Percentiles rank a stretch among this genome's conserved stretches.
Conservation (phyloP, 2,329 filamentous ascomycete genomes). For the Sphaerulina populicola region DNA sequence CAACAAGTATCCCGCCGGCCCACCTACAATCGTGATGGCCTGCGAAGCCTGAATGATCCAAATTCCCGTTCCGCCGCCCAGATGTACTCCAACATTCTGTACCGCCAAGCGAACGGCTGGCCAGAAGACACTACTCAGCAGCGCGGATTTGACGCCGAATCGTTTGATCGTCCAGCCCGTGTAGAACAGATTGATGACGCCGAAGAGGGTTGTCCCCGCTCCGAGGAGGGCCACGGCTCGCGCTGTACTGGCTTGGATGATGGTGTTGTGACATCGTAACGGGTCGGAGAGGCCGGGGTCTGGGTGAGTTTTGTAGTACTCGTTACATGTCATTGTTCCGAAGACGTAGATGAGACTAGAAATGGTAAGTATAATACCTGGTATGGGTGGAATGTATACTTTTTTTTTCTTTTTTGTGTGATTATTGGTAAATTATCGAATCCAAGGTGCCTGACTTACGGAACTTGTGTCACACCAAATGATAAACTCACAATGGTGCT, state of each 20-base stretch:
- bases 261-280: conserved; percentile 50
- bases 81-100: conserved; percentile 57
- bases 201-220: conserved; percentile 60
- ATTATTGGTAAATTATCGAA: not conserved
- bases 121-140: conserved; percentile 56
- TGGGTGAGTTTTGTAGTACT: conserved; percentile 55
- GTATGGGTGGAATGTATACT: not conserved
- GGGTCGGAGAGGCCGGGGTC: conserved; percentile 41
- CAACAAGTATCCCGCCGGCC: conserved; percentile 60
- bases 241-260: conserved; percentile 58
- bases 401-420: not conserved
- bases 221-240: conserved; percentile 56
- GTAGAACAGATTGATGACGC: conserved; percentile 59
- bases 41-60: conserved; percentile 60
- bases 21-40: conserved; percentile 59
- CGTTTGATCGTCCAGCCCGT: conserved; percentile 59
- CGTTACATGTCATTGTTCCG: conserved; percentile 62
- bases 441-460: conserved; percentile 18
- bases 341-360: conserved; percentile 53
- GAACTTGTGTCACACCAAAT: conserved; percentile 45
- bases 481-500: conserved; percentile 52
- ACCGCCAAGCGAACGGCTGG: conserved; percentile 55
- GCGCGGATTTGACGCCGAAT: conserved; percentile 54
- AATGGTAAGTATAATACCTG: not conserved
- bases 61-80: conserved; percentile 56